Evolutionary conservation across 768 basidiomycete species (phyloP), one percentile per base, ranked within the genome.

Genomic region (Boletales sp.): DNA sequence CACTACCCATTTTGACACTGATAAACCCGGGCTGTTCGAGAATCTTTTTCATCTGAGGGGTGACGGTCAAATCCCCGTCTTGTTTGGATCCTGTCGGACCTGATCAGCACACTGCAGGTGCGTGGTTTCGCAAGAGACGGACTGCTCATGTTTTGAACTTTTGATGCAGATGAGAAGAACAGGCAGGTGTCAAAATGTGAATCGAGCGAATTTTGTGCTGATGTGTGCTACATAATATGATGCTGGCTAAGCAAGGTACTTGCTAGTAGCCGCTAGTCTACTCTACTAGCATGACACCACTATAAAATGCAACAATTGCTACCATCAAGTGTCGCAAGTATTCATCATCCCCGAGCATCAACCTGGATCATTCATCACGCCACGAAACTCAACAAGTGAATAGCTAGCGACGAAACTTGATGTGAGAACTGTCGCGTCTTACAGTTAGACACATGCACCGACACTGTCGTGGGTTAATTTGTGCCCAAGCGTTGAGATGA

Each of bases 21-120:
- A 67, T 67, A 44, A 65, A 55, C 4, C 65, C 67, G 0, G 59
- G 55, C 41, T 56, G 35, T 29, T 55, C 47, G 37, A 67, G 65
- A 19, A 69, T 67, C 4, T 14, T 18, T n/a, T 32, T 36, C 63
- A 69, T 67, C 31, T 59, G 52, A n/a, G 54, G 46, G 3, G 67
- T 65, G 36, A 67, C 29, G 27, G 18, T 50, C 53, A 69, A 52
- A 24, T 56, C 57, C 14, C 65, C 66, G 17, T 61, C 58, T n/a
- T 29, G 15, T 24, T 45, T 17, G 34, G 18, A 18, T n/a, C 10
- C 61, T 64, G 37, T 37, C 21, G 14, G 15, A 35, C 58, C 11
- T 30, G 35, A 48, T 55, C 34, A 58, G 40, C 13, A 17, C 18
- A 9, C 34, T 5, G 7, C 5, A 10, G 8, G 3, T 12, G 14